Evolutionary conservation across 2,329 filamentous ascomycete genomes (phyloP).

Genomic region (Aureobasidium sp.): DNA sequence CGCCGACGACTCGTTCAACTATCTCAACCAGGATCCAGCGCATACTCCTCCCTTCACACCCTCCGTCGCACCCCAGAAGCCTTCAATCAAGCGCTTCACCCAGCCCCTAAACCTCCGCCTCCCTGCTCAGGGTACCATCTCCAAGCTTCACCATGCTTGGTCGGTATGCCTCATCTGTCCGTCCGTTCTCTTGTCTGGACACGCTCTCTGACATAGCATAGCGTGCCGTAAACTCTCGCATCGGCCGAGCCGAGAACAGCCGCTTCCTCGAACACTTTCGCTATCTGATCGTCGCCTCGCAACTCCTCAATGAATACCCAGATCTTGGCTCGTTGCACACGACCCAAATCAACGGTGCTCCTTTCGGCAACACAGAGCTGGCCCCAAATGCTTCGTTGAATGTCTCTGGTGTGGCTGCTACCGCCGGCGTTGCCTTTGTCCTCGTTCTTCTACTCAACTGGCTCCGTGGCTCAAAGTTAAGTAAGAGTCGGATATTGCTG

Average conservation of each 20-base stretch:
- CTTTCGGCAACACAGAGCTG: background rate
- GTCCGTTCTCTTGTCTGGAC: too few species aligned
- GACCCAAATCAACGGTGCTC: slow-evolving; percentile 18
- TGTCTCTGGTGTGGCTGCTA: slow-evolving; percentile 52
- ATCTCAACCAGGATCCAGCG: slow-evolving; percentile 14
- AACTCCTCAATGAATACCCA: slow-evolving; percentile 66
- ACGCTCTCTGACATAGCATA: slow-evolving; percentile 28
- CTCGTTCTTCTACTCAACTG: slow-evolving; percentile 65
- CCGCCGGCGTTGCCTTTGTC: slow-evolving; percentile 56
- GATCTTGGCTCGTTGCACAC: slow-evolving; percentile 36
- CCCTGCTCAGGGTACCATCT: slow-evolving; percentile 26
- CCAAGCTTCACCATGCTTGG: slow-evolving; percentile 21
- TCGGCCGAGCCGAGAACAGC: slow-evolving; percentile 71
- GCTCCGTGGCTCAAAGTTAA: slow-evolving; percentile 43
- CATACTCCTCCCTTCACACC: slow-evolving; percentile 41
- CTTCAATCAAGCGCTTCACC: slow-evolving; percentile 39
- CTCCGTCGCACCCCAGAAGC: slow-evolving; percentile 42
- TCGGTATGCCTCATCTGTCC: slow-evolving; percentile 9
- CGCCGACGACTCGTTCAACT: slow-evolving; percentile 20
- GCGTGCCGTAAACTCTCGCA: slow-evolving; percentile 60
- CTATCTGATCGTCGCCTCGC: slow-evolving; percentile 87
- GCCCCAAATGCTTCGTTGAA: background rate
- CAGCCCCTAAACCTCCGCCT: slow-evolving; percentile 37
- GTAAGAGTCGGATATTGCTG: slow-evolving; percentile 44
- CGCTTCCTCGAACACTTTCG: slow-evolving; percentile 88